Evolutionary conservation across 805 yeast species (phyloP), one percentile per base, ranked within the genome.

Genomic region (Zygosaccharomyces pseudorouxii): DNA sequence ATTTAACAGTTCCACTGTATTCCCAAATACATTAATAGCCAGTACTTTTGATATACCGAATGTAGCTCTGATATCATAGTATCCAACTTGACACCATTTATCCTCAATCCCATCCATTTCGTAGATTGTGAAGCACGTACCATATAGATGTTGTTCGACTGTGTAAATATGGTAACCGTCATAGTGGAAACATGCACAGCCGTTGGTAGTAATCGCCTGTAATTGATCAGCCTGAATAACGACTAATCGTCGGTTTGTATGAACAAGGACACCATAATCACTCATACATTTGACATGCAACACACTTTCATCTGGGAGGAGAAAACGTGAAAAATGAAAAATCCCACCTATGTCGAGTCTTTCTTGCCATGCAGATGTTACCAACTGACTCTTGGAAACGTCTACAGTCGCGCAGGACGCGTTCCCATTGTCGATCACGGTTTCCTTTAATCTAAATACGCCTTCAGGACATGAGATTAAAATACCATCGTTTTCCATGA

Each of bases 41-140:
- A 48, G 45, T 33, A 56, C 55, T 20, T 48, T 50, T 18, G 23
- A 44, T 37, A 59, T 48, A 30, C 53, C 53, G 45, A 49, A 59
- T 33, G 56, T 58, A 12, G 63, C 54, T 19, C 53, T 47, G 28
- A 59, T 45, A 44, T 59, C 63, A 18, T 49, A 41, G 39, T 52
- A 59, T 11, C 61, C 61, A 16, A 53, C 38, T 11, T 50, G 54
- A 7, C 45, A 8, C 63, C 63, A 59, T 42, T 50, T 41, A n/a
- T 44, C 37, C 31, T 46, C 42, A 14, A 45, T 47, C 16, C 28
- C 11, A 10, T 25, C 28, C 28, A 39, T 25, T 23, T 47, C 51
- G 41, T 53, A 58, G 20, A 54, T 43, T 11, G 56, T 54, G 35
- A 58, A 47, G 16, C 48, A 48, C 22, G 60, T 58, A 8, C 55